phyloP scores from a whole-genome alignment of 2,329 filamentous ascomycete genomes.

The Pestalotiopsis sp. region DNA sequence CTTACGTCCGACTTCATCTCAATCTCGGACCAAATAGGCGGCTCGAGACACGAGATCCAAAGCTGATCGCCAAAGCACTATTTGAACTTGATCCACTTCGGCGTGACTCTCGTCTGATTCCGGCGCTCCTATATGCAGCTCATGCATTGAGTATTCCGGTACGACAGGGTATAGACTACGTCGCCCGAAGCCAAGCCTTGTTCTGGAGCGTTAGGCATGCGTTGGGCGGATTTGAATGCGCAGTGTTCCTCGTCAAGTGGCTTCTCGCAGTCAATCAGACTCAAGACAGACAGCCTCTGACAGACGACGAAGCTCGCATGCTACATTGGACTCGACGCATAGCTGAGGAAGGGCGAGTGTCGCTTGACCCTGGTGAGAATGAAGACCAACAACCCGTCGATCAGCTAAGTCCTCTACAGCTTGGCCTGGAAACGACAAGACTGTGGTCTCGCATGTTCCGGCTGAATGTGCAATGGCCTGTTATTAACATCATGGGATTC shows the following conservation, averaged over 20 bases:
- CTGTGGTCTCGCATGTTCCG: constrained; percentile 50
- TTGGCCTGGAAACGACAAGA: constrained; percentile 41
- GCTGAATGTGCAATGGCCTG: constrained; percentile 49
- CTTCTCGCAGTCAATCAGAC: constrained; percentile 29
- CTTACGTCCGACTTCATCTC: constrained; percentile 47
- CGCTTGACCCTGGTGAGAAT: constrained; percentile 41
- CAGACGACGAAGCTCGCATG: constrained; percentile 44
- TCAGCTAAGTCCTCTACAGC: constrained; percentile 25
- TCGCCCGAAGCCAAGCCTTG: constrained; percentile 56
- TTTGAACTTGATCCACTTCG: constrained; percentile 40
- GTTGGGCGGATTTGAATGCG: constrained; percentile 55
- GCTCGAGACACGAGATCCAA: constrained; percentile 44
- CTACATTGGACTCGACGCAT: constrained; percentile 48
- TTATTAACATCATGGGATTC: constrained; percentile 46
- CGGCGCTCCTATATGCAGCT: constrained; percentile 53
- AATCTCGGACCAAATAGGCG: constrained; percentile 44
- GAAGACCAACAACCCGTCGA: constrained; percentile 21
- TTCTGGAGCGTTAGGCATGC: constrained; percentile 61
- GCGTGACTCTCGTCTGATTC: constrained; percentile 47
- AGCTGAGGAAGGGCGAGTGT: constrained; percentile 42
- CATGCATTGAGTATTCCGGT: constrained; percentile 59
- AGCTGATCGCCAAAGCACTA: constrained; percentile 40
- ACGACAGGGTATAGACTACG: constrained; percentile 53
- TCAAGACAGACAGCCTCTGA: neutral
- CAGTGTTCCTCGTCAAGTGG: constrained; percentile 55